Percentiles rank a stretch among this genome's conserved stretches.
These are phyloP conservation scores for Pleomassaria siparia DNA, from an alignment of 2,329 filamentous ascomycete genomes.

Conservation along the genomic window DNA sequence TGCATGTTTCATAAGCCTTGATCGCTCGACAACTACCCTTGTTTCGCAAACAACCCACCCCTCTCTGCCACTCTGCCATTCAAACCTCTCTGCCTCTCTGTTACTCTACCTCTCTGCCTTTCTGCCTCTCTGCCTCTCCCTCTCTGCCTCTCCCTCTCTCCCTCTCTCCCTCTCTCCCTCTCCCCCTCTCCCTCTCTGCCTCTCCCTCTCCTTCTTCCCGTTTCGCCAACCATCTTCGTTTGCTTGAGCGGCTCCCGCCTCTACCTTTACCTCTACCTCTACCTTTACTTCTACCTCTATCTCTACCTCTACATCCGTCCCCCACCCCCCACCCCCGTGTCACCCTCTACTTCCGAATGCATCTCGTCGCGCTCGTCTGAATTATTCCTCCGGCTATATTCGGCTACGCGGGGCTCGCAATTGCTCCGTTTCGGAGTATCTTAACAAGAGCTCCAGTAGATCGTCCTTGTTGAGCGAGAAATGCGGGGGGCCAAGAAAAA, in stretches of 20 bases:
- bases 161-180: too few relatives aligned
- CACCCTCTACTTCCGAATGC: background rate
- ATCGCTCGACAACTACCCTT: slow-evolving; percentile 9
- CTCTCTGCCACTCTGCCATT: background rate
- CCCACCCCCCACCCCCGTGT: too few relatives aligned
- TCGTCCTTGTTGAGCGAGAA: slow-evolving; percentile 6
- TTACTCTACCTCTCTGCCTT: background rate
- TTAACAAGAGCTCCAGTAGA: slow-evolving; percentile 7
- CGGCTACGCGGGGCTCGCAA: slow-evolving; percentile 7
- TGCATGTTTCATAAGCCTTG: slow-evolving; percentile 15
- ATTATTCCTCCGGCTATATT: slow-evolving; percentile 6
- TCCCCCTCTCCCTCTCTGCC: background rate
- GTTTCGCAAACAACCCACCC: slow-evolving; percentile 6
- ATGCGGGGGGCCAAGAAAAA: slow-evolving; percentile 16
- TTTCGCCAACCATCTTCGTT: too few relatives aligned
- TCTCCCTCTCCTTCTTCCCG: background rate
- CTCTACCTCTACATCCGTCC: too few relatives aligned
- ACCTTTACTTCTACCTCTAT: background rate
- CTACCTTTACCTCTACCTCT: too few relatives aligned
- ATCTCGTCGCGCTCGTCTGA: background rate
- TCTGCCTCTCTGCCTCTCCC: too few relatives aligned
- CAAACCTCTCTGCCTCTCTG: background rate
- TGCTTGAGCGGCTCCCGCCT: too few relatives aligned
- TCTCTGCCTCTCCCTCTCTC: too few relatives aligned
- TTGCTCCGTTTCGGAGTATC: background rate